These are phyloP conservation scores for Talaromyces sp. DNA, from an alignment of 2,329 filamentous ascomycete species.

Conservation along the genomic window DNA sequence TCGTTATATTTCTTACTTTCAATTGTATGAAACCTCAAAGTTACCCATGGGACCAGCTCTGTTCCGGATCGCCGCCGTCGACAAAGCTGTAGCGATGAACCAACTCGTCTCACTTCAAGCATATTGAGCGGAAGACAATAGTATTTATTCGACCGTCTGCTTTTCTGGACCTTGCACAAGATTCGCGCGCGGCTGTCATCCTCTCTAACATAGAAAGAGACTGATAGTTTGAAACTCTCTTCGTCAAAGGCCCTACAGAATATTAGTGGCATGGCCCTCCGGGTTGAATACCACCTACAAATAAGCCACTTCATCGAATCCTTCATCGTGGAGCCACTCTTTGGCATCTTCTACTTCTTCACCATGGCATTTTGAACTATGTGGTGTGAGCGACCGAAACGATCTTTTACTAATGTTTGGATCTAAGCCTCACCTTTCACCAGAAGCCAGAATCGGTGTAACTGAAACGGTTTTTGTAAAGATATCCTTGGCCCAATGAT, in stretches of 20 bases:
- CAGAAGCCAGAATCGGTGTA: conserved; percentile 23
- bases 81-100: conserved; percentile 36
- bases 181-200: conserved; percentile 50
- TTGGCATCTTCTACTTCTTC: conserved; percentile 22
- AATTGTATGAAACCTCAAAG: conserved; percentile 49
- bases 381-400: not conserved
- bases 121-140: conserved; percentile 49
- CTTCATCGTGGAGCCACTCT: conserved; percentile 24
- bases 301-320: conserved; percentile 33
- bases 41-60: conserved; percentile 47
- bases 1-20: conserved; percentile 39
- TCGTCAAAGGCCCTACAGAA: conserved; percentile 38
- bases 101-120: conserved; percentile 32
- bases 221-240: conserved; percentile 37
- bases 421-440: conserved; percentile 24
- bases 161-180: conserved; percentile 44
- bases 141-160: conserved; percentile 34
- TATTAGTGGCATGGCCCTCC: conserved; percentile 7
- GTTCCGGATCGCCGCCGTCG: conserved; percentile 29
- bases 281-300: conserved; percentile 24
- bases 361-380: conserved; percentile 33
- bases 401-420: not conserved
- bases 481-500: conserved; percentile 40
- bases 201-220: conserved; percentile 48
- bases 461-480: conserved; percentile 26